Conservation (phyloP, 345 rosid genomes). For the Eucalyptus pauciflora region DNA sequence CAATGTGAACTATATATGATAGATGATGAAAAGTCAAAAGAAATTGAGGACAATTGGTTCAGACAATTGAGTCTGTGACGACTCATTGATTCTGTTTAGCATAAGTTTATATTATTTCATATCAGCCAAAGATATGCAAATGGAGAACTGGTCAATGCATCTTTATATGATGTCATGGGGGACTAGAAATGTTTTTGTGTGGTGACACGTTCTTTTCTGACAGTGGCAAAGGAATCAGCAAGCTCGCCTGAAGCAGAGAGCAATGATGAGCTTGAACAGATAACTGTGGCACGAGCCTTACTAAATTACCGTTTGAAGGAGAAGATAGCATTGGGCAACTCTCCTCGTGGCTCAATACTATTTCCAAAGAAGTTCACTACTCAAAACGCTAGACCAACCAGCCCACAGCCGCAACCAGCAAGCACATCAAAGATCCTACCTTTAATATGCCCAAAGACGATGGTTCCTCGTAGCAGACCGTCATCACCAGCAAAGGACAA, state of each 20-base stretch:
- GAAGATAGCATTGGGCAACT: constrained; percentile 49
- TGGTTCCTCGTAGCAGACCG: constrained; percentile 39
- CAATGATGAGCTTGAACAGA: constrained; percentile 91
- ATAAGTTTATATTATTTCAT: background rate
- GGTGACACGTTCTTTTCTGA: background rate
- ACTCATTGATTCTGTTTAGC: background rate
- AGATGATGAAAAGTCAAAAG: background rate
- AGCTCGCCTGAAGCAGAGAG: constrained; percentile 68
- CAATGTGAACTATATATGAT: background rate
- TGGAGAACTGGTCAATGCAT: background rate
- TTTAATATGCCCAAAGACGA: constrained; percentile 56
- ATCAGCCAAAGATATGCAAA: background rate
- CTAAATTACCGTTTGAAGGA: constrained; percentile 67
- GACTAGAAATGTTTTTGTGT: background rate
- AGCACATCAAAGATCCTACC: constrained; percentile 88
- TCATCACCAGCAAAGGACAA: constrained; percentile 11
- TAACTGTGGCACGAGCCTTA: constrained; percentile 76
- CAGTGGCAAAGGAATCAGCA: constrained; percentile 96
- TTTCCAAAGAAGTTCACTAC: constrained; percentile 57
- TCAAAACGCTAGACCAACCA: constrained; percentile 73
- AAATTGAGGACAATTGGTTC: background rate
- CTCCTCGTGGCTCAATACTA: constrained; percentile 41
- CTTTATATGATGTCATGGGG: background rate
- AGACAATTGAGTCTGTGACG: background rate
- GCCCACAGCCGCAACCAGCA: constrained; percentile 63